Conservation (phyloP, 139 green algal species). For the Micromonas commoda region DNA sequence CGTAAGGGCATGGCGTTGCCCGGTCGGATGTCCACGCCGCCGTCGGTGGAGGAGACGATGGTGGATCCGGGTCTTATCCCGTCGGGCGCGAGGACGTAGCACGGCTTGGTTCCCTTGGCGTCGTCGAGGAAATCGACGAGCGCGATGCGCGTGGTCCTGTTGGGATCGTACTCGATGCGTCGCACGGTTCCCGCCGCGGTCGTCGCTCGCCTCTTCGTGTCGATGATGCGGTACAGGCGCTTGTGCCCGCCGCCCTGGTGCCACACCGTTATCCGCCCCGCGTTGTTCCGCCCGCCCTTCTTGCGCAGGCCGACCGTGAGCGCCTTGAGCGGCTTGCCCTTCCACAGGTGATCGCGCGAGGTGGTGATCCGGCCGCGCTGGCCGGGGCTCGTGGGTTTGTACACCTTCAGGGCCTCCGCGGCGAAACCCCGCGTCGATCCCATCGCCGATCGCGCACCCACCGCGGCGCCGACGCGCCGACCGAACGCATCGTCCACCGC, state of each 20-base stretch:
- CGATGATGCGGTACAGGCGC: conserved; percentile 60
- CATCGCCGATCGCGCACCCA: too few relatives aligned
- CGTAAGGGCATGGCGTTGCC: conserved; percentile 70
- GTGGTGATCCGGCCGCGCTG: conserved; percentile 23
- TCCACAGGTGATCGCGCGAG: conserved; percentile 27
- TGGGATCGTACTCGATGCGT: conserved; percentile 90
- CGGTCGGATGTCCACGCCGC: conserved; percentile 42
- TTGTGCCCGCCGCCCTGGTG: conserved; percentile 56
- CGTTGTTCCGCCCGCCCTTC: conserved; percentile 35
- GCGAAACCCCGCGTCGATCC: too few relatives aligned
- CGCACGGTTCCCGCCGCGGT: conserved; percentile 53
- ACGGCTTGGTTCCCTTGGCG: conserved; percentile 28
- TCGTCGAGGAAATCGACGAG: conserved; percentile 73
- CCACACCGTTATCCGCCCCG: conserved; percentile 34
- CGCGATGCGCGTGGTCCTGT: conserved; percentile 75
- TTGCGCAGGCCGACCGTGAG: conserved; percentile 30
- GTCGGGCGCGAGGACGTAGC: conserved; percentile 72
- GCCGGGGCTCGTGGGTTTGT: conserved; percentile 36
- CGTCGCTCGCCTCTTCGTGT: conserved; percentile 48
- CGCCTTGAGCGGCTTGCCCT: conserved; percentile 30
- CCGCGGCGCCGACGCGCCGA: too few relatives aligned
- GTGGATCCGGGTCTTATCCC: conserved; percentile 23
- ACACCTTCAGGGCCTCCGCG: conserved; percentile 37
- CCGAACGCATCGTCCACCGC: too few relatives aligned
- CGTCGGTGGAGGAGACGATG: neutral